Evolutionary conservation across 2,329 filamentous ascomycete genomes (phyloP).

Genomic region (Trichoderma lentiforme): DNA sequence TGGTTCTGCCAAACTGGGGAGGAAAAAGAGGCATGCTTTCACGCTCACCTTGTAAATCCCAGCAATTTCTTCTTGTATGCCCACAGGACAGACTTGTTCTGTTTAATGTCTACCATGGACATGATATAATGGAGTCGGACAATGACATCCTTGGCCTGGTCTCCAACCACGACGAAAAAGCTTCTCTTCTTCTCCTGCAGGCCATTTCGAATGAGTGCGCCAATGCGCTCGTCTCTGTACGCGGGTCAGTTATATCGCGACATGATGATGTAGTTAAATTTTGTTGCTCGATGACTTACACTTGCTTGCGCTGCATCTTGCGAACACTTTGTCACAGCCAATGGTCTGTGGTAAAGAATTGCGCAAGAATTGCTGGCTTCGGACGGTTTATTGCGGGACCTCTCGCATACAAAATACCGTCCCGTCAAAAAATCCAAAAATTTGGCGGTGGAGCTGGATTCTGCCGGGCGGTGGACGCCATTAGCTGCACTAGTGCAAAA

Average conservation of each 20-base stretch:
- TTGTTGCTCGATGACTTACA: slow-evolving; percentile 36
- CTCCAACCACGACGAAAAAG: slow-evolving; percentile 93
- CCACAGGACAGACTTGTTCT: slow-evolving; percentile 91
- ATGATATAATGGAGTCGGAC: slow-evolving; percentile 92
- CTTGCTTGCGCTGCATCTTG: slow-evolving; percentile 59
- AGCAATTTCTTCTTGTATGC: slow-evolving; percentile 98
- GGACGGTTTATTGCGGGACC: slow-evolving; percentile 24
- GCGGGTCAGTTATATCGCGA: not conserved
- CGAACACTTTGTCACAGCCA: slow-evolving; percentile 25
- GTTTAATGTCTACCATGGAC: slow-evolving; percentile 82
- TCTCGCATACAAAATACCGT: slow-evolving; percentile 20
- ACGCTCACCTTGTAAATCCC: slow-evolving; percentile 72
- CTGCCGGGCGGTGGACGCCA: slow-evolving; percentile 38
- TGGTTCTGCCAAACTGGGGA: not conserved
- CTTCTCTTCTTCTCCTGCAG: slow-evolving; percentile 94
- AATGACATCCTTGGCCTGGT: slow-evolving; percentile 93
- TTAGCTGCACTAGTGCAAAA: slow-evolving; percentile 1
- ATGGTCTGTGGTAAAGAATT: slow-evolving; percentile 28
- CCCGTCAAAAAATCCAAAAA: slow-evolving; percentile 34
- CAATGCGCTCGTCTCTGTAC: slow-evolving; percentile 79
- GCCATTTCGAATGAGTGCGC: slow-evolving; percentile 86
- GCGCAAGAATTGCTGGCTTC: slow-evolving; percentile 28
- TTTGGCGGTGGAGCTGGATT: slow-evolving; percentile 36
- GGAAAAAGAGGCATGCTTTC: not conserved
- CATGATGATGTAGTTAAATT: not conserved